These are phyloP conservation scores for Vanrija sp. DNA, from an alignment of 1,284 basidiomycete species.

Conservation along the genomic window DNA sequence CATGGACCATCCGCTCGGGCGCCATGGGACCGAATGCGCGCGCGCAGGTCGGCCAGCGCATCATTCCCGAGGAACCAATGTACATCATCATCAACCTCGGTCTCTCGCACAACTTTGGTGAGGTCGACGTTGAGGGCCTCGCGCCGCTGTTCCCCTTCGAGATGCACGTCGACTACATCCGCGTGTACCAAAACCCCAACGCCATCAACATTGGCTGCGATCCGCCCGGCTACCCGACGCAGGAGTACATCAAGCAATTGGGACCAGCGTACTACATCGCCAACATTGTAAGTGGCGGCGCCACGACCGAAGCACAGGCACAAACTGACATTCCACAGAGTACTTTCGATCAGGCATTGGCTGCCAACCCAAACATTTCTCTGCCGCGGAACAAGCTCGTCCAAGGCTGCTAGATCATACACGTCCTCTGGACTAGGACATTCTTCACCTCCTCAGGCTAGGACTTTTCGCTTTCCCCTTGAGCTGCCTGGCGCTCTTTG, in stretches of 20 bases:
- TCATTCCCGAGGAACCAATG: constrained; percentile 80
- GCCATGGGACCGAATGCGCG: constrained; percentile 67
- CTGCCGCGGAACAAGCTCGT: constrained; percentile 36
- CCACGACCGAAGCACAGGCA: background rate
- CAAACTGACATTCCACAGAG: background rate
- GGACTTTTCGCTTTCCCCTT: background rate
- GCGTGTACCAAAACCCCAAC: constrained; percentile 49
- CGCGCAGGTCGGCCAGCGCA: constrained; percentile 67
- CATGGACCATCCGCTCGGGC: constrained; percentile 70
- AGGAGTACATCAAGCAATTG: constrained; percentile 53
- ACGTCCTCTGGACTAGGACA: background rate
- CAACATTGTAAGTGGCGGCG: constrained; percentile 34
- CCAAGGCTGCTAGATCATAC: constrained; percentile 24
- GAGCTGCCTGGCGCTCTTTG: background rate
- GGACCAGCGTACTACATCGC: constrained; percentile 37
- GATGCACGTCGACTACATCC: constrained; percentile 47
- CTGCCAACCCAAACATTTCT: background rate
- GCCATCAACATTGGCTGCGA: constrained; percentile 48
- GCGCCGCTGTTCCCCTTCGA: constrained; percentile 8
- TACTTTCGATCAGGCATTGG: constrained; percentile 5
- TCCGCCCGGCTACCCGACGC: constrained; percentile 55
- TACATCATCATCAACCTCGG: constrained; percentile 58
- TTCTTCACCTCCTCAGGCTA: constrained; percentile 6
- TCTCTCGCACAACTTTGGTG: constrained; percentile 72
- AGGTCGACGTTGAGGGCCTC: constrained; percentile 53